These are phyloP conservation scores for Bauhinia variegata DNA, from an alignment of 306 rosid species.

Conservation along the genomic window DNA sequence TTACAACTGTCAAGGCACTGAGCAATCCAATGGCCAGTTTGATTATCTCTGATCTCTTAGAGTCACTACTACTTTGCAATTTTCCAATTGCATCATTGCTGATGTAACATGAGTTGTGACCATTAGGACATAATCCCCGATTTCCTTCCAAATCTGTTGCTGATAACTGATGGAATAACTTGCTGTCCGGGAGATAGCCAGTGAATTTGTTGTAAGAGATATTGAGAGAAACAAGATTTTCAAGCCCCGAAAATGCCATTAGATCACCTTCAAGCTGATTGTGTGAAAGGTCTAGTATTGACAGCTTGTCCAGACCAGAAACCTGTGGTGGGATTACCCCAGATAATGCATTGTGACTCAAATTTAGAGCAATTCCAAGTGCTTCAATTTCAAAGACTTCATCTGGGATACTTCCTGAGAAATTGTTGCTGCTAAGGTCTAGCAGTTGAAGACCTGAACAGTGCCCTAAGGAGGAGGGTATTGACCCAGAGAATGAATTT, in stretches of 20 bases:
- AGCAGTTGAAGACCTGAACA: slow-evolving; percentile 75
- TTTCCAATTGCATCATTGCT: slow-evolving; percentile 46
- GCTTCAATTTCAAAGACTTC: slow-evolving; percentile 65
- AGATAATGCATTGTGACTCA: slow-evolving; percentile 71
- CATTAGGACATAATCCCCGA: slow-evolving; percentile 68
- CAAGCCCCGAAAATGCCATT: slow-evolving; percentile 59
- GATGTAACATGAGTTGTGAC: slow-evolving; percentile 59
- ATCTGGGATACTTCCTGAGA: slow-evolving; percentile 67
- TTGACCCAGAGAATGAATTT: slow-evolving; percentile 64
- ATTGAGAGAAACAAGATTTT: slow-evolving; percentile 79
- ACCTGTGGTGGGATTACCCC: slow-evolving; percentile 69
- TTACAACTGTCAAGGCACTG: slow-evolving; percentile 53
- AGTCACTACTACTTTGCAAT: slow-evolving; percentile 25
- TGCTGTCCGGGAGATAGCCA: slow-evolving; percentile 77
- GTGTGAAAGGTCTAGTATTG: slow-evolving; percentile 76
- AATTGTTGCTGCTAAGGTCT: slow-evolving; percentile 73
- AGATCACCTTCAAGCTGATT: slow-evolving; percentile 74
- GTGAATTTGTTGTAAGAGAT: slow-evolving; percentile 78
- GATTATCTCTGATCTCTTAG: slow-evolving; percentile 50
- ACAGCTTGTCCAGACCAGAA: slow-evolving; percentile 64
- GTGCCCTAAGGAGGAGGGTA: slow-evolving; percentile 66
- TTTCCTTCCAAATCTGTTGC: slow-evolving; percentile 68
- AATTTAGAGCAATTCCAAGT: slow-evolving; percentile 77
- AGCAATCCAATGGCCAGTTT: slow-evolving; percentile 68
- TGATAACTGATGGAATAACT: slow-evolving; percentile 69